Evolutionary conservation across 805 yeast species (phyloP), one percentile per base, ranked within the genome.

Genomic region (Jamesozyma piceae): DNA sequence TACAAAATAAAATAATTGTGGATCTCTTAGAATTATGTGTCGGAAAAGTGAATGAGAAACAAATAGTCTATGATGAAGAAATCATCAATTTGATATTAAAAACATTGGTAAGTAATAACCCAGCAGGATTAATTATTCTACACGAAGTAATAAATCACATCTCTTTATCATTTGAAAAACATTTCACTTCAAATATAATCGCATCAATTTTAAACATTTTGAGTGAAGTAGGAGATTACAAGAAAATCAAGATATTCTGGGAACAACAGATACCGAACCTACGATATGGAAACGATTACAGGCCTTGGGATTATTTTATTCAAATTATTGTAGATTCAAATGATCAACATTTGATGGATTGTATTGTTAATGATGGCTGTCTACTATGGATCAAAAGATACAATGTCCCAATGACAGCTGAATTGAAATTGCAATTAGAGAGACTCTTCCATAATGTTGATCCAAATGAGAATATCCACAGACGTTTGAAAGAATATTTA

Each of bases 231-330:
- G 43, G 49, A 21, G 47, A 50, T n/a, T 60, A 60, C 57, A 34
- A 37, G 14, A 49, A 48, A 22, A 35, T 53, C 4, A 44, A 55
- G 28, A 45, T 46, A 21, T 52, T 57, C 32, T 60, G 65, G 65
- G 49, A 49, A 30, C 36, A 33, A 5, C 47, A 52, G 22, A 39
- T 49, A 3, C 35, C 41, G 13, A 38, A 33, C 2, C 14, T 40
- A 15, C 35, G 39, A 4, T 47, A 43, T 9, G 50, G 48, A 2
- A 47, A 42, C n/a, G 61, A 55, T 37, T 38, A 37, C 14, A 49
- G 60, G 18, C 60, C 61, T 3, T 60, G 65, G 65, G 31, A 38
- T 5, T 39, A 48, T 10, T 53, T 55, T 15, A 30, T 60, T 19
- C 31, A 46, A 18, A 31, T 49, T 13, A 29, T 57, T 3, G 48